phyloP scores from a whole-genome alignment of 768 basidiomycete species.

The Pisolithus tinctorius region DNA sequence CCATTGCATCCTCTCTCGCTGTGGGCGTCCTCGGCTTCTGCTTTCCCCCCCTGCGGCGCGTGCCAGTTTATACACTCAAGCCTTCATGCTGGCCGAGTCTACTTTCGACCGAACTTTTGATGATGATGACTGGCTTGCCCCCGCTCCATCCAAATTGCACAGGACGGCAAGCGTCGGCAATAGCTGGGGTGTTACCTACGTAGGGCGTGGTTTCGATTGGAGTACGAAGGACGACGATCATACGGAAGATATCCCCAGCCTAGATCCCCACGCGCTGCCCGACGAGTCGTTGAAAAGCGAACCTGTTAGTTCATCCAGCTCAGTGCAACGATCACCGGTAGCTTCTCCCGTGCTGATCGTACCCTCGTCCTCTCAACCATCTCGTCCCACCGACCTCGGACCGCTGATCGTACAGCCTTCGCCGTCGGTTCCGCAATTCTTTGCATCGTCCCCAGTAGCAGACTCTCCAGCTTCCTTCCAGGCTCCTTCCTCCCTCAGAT shows the following conservation, averaged over 20 bases:
- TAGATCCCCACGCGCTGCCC: slow-evolving; percentile 3
- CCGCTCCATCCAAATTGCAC: slow-evolving; percentile 46
- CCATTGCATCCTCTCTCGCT: not conserved
- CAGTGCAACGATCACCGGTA: slow-evolving; percentile 9
- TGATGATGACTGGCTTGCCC: slow-evolving; percentile 62
- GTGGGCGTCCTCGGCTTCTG: not conserved
- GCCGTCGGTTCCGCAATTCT: slow-evolving; percentile 22
- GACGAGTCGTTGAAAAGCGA: slow-evolving; percentile 10
- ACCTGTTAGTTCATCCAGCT: slow-evolving; percentile 5
- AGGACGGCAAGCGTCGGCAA: slow-evolving; percentile 61
- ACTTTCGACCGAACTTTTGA: slow-evolving; percentile 59
- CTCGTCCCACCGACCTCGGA: slow-evolving; percentile 16
- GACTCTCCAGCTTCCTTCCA: slow-evolving; percentile 28
- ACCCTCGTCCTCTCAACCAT: slow-evolving; percentile 20
- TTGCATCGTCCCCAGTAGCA: slow-evolving; percentile 21
- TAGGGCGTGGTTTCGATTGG: slow-evolving; percentile 81
- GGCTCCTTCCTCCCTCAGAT: slow-evolving; percentile 25
- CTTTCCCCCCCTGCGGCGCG: not conserved
- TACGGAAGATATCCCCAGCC: slow-evolving; percentile 6
- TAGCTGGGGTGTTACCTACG: slow-evolving; percentile 82
- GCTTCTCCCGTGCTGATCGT: slow-evolving; percentile 11
- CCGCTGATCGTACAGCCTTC: slow-evolving; percentile 24
- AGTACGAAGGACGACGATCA: slow-evolving; percentile 34
- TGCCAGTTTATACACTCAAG: not conserved
- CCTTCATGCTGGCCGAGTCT: slow-evolving; percentile 51